Conservation (phyloP, 768 basidiomycete genomes). For the Cyclocybe cylindracea region DNA sequence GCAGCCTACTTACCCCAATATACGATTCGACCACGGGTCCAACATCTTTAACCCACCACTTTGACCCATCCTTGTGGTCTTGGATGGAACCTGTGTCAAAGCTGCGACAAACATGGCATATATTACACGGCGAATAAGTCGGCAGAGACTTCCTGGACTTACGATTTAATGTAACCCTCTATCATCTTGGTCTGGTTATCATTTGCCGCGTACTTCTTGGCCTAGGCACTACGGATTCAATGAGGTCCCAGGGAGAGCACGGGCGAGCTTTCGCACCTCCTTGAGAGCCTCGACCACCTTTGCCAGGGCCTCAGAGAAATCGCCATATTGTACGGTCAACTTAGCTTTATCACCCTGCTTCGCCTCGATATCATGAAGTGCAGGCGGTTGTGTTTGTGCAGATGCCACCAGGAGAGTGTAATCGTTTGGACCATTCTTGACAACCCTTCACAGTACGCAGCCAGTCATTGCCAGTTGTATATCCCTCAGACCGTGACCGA, state of each 20-base stretch:
- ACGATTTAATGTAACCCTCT: slow-evolving; percentile 79
- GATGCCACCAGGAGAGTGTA: slow-evolving; percentile 82
- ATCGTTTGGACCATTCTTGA: slow-evolving; percentile 61
- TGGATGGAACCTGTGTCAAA: slow-evolving; percentile 80
- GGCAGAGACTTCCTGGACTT: slow-evolving; percentile 17
- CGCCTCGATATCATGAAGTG: slow-evolving; percentile 47
- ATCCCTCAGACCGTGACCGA: slow-evolving; percentile 25
- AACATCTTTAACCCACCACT: slow-evolving; percentile 83
- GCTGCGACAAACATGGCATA: slow-evolving; percentile 31
- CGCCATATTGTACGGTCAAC: slow-evolving; percentile 73
- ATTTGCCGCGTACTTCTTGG: slow-evolving; percentile 73
- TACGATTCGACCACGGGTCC: slow-evolving; percentile 89
- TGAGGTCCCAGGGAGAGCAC: neutral
- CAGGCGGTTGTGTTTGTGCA: slow-evolving; percentile 40
- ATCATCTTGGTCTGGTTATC: slow-evolving; percentile 75
- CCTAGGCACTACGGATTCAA: slow-evolving; percentile 38
- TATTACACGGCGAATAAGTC: neutral
- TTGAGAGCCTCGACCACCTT: slow-evolving; percentile 56
- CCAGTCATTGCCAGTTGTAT: neutral
- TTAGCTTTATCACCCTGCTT: slow-evolving; percentile 41
- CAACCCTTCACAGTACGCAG: slow-evolving; percentile 45
- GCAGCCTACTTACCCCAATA: slow-evolving; percentile 53
- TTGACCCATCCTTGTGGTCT: slow-evolving; percentile 77
- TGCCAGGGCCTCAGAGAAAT: slow-evolving; percentile 59
- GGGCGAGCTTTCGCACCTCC: slow-evolving; percentile 42